Percentiles rank a stretch among this genome's conserved stretches.
Conservation (phyloP, 257 asterid species). For the Nicotiana knightiana region DNA sequence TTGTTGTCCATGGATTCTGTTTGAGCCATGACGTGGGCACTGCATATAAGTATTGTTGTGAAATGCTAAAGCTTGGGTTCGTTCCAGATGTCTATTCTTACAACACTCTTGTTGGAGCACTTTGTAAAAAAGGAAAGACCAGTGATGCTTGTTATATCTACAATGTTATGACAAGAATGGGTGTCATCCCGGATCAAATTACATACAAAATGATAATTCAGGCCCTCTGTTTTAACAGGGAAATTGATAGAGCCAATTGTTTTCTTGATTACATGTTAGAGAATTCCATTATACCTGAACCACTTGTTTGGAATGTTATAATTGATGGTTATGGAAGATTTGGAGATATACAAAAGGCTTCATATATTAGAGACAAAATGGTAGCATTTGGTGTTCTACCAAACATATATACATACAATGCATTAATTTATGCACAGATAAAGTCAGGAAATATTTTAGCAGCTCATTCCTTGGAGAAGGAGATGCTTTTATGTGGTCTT, state of each 20-base stretch:
- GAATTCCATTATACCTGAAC: constrained; percentile 44
- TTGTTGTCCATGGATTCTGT: constrained; percentile 54
- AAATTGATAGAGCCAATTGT: constrained; percentile 40
- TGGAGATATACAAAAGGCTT: constrained; percentile 44
- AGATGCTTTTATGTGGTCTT: constrained; percentile 51
- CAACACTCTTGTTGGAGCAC: constrained; percentile 58
- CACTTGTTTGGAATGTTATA: constrained; percentile 65
- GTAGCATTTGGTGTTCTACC: constrained; percentile 54
- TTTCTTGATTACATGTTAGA: constrained; percentile 53
- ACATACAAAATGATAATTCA: constrained; percentile 69
- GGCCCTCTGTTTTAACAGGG: constrained; percentile 51
- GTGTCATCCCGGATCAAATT: constrained; percentile 57
- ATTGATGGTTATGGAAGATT: constrained; percentile 56
- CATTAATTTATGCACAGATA: constrained; percentile 48
- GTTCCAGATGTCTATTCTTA: constrained; percentile 61
- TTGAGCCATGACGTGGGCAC: constrained; percentile 35
- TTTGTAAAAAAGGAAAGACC: constrained; percentile 56
- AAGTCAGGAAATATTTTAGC: constrained; percentile 37
- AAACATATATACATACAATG: constrained; percentile 70
- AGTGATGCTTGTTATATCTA: constrained; percentile 67
- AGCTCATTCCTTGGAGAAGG: constrained; percentile 50
- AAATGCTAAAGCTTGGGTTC: constrained; percentile 66
- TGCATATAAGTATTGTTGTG: constrained; percentile 38
- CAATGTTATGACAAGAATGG: constrained; percentile 65
- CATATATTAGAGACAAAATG: constrained; percentile 54